Conservation (phyloP, 1,284 basidiomycete species). For the Schizopora paradoxa region DNA sequence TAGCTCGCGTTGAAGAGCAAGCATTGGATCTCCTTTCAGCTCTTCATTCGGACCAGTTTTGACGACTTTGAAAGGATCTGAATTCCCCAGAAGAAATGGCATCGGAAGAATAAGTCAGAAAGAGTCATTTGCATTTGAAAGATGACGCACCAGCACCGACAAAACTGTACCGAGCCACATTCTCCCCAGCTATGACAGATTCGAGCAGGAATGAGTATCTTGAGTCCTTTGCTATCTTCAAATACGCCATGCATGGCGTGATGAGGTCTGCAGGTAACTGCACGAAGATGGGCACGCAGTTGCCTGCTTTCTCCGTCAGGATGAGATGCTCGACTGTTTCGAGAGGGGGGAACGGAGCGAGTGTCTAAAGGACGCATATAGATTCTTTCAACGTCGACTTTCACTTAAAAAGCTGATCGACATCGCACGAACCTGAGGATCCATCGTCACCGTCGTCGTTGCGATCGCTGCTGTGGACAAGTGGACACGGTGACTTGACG, state of each 20-base stretch:
- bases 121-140: background rate
- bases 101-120: background rate
- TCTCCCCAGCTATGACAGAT: conserved; percentile 88
- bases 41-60: conserved; percentile 86
- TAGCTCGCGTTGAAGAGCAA: conserved; percentile 82
- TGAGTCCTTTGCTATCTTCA: conserved; percentile 88
- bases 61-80: conserved; percentile 90
- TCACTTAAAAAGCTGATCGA: background rate
- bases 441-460: conserved; percentile 36
- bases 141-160: conserved; percentile 79
- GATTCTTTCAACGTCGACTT: background rate
- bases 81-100: background rate
- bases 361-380: conserved; percentile 39
- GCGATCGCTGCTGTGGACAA: background rate
- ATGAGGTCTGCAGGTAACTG: conserved; percentile 93
- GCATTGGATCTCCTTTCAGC: conserved; percentile 82
- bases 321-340: conserved; percentile 67
- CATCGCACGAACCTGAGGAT: conserved; percentile 45
- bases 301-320: conserved; percentile 74
- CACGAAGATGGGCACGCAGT: conserved; percentile 90
- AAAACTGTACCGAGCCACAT: conserved; percentile 91
- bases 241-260: conserved; percentile 96
- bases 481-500: background rate
- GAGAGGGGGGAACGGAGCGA: conserved; percentile 64
- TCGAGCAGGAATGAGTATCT: conserved; percentile 92